These are phyloP conservation scores for Fusarium pilosicola DNA, from an alignment of 2,329 filamentous ascomycete species.

Conservation along the genomic window DNA sequence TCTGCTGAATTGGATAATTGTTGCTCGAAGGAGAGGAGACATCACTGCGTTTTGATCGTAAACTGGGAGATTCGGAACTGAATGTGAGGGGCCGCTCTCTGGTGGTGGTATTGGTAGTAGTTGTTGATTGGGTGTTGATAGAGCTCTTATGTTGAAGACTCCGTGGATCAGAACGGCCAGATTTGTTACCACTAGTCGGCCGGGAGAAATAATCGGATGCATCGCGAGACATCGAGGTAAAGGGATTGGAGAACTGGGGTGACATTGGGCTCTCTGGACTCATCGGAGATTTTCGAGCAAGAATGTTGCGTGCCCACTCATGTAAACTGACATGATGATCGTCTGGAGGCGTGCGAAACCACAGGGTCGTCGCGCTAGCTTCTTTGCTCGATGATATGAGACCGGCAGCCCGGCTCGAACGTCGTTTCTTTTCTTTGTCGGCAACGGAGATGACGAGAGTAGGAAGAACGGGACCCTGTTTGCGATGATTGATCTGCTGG, in stretches of 20 bases:
- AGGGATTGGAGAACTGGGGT: slow-evolving; percentile 65
- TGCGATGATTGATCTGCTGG: slow-evolving; percentile 68
- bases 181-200: slow-evolving; percentile 56
- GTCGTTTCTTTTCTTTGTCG: slow-evolving; percentile 71
- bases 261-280: slow-evolving; percentile 65
- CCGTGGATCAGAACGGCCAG: slow-evolving; percentile 46
- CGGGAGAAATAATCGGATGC: slow-evolving; percentile 54
- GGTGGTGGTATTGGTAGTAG: slow-evolving; percentile 49
- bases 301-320: slow-evolving; percentile 68
- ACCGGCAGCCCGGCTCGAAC: slow-evolving; percentile 70
- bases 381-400: slow-evolving; percentile 64
- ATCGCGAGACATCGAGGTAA: slow-evolving; percentile 56
- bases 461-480: slow-evolving; percentile 67
- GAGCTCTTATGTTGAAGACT: slow-evolving; percentile 60
- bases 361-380: slow-evolving; percentile 58
- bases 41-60: slow-evolving; percentile 71
- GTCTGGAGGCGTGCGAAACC: slow-evolving; percentile 66
- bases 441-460: slow-evolving; percentile 68
- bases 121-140: slow-evolving; percentile 58
- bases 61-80: slow-evolving; percentile 67
- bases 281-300: slow-evolving; percentile 55
- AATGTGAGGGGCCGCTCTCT: slow-evolving; percentile 62
- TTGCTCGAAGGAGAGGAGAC: slow-evolving; percentile 67
- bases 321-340: slow-evolving; percentile 63
- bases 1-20: slow-evolving; percentile 53